Conservation (phyloP, 106 monocot genomes). For the Dendrobium nobile region DNA sequence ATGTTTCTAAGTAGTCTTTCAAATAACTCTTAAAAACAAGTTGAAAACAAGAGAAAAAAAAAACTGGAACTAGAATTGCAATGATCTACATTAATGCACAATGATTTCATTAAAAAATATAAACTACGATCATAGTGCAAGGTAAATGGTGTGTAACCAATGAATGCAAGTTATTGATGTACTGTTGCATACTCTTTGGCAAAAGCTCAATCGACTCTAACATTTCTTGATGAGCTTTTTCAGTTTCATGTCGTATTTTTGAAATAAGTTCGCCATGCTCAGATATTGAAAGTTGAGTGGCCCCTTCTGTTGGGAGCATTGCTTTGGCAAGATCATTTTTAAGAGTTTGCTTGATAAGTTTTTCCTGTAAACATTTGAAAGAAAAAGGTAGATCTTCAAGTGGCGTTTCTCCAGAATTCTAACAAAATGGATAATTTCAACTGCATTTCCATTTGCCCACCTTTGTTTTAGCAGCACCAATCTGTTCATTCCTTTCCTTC, state of each 20-base stretch:
- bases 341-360: slow-evolving; percentile 46
- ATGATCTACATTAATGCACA: not conserved
- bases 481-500: slow-evolving; percentile 33
- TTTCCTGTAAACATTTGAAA: slow-evolving; percentile 34
- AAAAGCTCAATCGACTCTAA: slow-evolving; percentile 20
- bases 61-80: not conserved
- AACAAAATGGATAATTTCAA: not conserved
- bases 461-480: slow-evolving; percentile 44
- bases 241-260: slow-evolving; percentile 29
- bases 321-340: slow-evolving; percentile 46
- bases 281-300: slow-evolving; percentile 22
- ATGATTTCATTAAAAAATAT: not conserved
- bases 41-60: not conserved
- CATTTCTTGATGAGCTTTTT: slow-evolving; percentile 44
- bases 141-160: not conserved
- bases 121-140: not conserved
- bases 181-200: slow-evolving; percentile 12
- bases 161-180: not conserved
- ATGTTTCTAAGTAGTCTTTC: not conserved
- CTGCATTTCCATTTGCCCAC: slow-evolving; percentile 13
- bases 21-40: not conserved
- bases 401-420: not conserved
- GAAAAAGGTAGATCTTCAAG: not conserved
- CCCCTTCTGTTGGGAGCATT: slow-evolving; percentile 32
- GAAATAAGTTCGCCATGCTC: slow-evolving; percentile 44